These are phyloP conservation scores for Daldinia eschscholtzii DNA, from an alignment of 2,329 filamentous ascomycete species.

Conservation along the genomic window DNA sequence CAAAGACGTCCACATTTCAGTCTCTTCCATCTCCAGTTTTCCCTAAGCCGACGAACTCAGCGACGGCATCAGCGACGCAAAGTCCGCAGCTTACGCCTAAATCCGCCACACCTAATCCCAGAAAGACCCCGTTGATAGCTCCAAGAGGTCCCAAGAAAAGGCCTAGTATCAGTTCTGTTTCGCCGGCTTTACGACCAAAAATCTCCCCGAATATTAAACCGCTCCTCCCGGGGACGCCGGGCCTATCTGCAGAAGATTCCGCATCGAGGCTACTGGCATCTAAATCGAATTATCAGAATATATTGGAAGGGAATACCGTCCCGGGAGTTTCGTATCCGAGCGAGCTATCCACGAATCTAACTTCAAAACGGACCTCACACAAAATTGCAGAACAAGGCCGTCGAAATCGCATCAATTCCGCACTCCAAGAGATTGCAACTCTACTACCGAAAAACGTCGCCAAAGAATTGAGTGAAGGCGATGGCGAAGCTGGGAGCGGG, in stretches of 20 bases:
- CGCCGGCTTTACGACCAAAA: slow-evolving; percentile 85
- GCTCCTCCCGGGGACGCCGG: slow-evolving; percentile 74
- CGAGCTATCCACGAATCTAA: slow-evolving; percentile 91
- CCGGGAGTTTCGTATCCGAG: slow-evolving; percentile 92
- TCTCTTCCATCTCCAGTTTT: slow-evolving; percentile 64
- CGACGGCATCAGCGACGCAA: slow-evolving; percentile 66
- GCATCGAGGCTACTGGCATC: slow-evolving; percentile 84
- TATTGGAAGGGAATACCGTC: slow-evolving; percentile 90
- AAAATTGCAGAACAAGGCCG: slow-evolving; percentile 98
- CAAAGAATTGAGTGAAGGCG: slow-evolving; percentile 60
- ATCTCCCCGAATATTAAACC: slow-evolving; percentile 97
- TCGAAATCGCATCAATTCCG: slow-evolving; percentile 93
- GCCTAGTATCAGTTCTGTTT: slow-evolving; percentile 77
- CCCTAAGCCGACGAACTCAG: slow-evolving; percentile 55
- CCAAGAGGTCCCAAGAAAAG: slow-evolving; percentile 76
- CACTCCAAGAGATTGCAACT: slow-evolving; percentile 89
- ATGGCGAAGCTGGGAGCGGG: slow-evolving; percentile 58
- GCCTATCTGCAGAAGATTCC: slow-evolving; percentile 68
- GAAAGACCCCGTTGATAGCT: slow-evolving; percentile 68
- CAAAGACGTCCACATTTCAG: slow-evolving; percentile 66
- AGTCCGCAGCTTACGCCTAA: slow-evolving; percentile 74
- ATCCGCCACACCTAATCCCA: slow-evolving; percentile 57
- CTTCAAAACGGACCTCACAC: slow-evolving; percentile 95
- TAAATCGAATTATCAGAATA: slow-evolving; percentile 98
- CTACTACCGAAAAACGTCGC: slow-evolving; percentile 76